Evolutionary conservation across 192 early-diverging fungal species (phyloP).

Genomic region (Chytriomyces sp.): DNA sequence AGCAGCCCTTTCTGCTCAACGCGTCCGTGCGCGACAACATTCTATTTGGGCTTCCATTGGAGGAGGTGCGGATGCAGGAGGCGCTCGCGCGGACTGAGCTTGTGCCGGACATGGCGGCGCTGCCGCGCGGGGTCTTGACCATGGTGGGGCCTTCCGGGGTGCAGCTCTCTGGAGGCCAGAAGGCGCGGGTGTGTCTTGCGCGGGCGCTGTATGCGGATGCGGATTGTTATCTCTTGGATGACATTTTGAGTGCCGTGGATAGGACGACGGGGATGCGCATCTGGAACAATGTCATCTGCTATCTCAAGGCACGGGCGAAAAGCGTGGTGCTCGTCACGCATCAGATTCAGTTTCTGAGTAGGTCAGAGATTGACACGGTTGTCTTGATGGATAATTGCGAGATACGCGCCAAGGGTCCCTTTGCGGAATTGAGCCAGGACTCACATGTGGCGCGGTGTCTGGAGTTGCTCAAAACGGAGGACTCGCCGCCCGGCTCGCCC

Average conservation of each 20-base stretch:
- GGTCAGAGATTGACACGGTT: slow-evolving; percentile 71
- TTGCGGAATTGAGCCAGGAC: slow-evolving; percentile 57
- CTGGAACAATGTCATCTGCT: slow-evolving; percentile 52
- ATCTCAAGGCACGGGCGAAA: slow-evolving; percentile 29
- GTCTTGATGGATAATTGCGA: slow-evolving; percentile 70
- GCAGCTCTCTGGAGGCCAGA: slow-evolving; percentile 78
- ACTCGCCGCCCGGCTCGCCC: too few relatives aligned
- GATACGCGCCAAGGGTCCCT: slow-evolving; percentile 66
- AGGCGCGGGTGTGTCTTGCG: slow-evolving; percentile 79
- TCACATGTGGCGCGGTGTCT: slow-evolving; percentile 2
- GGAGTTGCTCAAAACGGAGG: slow-evolving; percentile 14
- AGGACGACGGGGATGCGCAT: slow-evolving; percentile 63
- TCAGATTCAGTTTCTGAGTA: slow-evolving; percentile 67
- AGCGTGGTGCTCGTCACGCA: slow-evolving; percentile 67
- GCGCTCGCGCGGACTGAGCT: slow-evolving; percentile 59
- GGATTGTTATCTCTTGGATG: slow-evolving; percentile 77
- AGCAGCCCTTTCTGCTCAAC: slow-evolving; percentile 80
- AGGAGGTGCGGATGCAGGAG: slow-evolving; percentile 39
- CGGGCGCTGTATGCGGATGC: slow-evolving; percentile 74
- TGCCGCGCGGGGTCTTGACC: slow-evolving; percentile 65
- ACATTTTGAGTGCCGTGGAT: slow-evolving; percentile 86
- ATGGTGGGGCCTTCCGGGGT: slow-evolving; percentile 56
- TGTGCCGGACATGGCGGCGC: slow-evolving; percentile 60
- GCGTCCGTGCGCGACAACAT: slow-evolving; percentile 68
- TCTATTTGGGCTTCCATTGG: slow-evolving; percentile 65